Percentiles rank a stretch among this genome's conserved stretches.
phyloP scores from a whole-genome alignment of 352 stramenopile genomes.

The Phytophthora agathidicida region DNA sequence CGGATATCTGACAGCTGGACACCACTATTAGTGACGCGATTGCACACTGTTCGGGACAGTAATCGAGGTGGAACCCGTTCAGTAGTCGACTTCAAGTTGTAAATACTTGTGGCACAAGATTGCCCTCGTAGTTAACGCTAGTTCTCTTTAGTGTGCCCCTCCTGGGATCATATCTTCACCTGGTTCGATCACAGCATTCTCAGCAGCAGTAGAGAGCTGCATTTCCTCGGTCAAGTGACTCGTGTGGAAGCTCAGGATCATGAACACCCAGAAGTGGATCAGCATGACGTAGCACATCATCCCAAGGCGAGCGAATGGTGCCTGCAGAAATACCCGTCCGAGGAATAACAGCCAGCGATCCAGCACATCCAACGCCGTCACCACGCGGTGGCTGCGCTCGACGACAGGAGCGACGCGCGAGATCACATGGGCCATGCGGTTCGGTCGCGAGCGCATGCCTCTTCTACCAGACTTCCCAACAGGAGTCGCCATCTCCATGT shows the following conservation, averaged over 20 bases:
- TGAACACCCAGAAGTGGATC: conserved; percentile 87
- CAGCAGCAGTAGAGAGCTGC: conserved; percentile 37
- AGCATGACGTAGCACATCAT: conserved; percentile 81
- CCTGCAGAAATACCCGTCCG: conserved; percentile 76
- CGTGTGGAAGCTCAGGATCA: conserved; percentile 89
- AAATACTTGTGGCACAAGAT: conserved; percentile 1
- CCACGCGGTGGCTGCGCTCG: conserved; percentile 68
- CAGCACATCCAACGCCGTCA: conserved; percentile 66
- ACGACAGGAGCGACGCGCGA: conserved; percentile 72
- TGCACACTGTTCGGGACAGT: no score
- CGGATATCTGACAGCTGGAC: conserved; percentile 7
- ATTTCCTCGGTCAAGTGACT: conserved; percentile 85
- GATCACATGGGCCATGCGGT: conserved; percentile 73
- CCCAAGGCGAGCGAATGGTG: conserved; percentile 73
- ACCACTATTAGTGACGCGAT: neutral
- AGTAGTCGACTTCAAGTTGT: neutral
- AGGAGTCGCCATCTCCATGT: conserved; percentile 71
- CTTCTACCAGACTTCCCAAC: conserved; percentile 38
- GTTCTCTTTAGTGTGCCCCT: conserved; percentile 21
- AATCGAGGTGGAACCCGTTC: no score
- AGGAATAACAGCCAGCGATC: conserved; percentile 82
- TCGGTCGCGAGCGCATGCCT: conserved; percentile 47
- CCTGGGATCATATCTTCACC: conserved; percentile 36
- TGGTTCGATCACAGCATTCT: conserved; percentile 26
- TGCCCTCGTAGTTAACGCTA: no score